Evolutionary conservation across 1,284 basidiomycete genomes (phyloP), one percentile per base, ranked within the genome.

Genomic region (Ceratobasidium papillatum): DNA sequence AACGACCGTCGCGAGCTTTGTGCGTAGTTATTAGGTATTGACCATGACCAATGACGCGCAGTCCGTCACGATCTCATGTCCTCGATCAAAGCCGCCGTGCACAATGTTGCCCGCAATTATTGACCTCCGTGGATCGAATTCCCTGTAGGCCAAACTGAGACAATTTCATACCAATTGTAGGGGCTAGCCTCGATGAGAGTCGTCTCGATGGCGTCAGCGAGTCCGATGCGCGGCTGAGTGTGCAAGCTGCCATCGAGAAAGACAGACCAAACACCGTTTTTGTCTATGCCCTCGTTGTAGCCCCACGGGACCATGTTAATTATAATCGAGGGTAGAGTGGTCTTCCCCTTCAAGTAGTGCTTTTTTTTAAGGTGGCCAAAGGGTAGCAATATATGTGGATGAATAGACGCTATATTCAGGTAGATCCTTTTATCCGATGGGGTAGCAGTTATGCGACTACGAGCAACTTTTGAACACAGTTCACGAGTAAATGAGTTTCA

Each of bases 111-210:
- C 14, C 2, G 12, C 4, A 4, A 14, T 30, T 38, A 38, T 59
- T 34, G 12, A 30, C n/a, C n/a, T 43, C 59, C 59, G 59, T 62
- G n/a, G 38, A 62, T 62, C 59, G 59, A 41, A 8, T 34, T 12
- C 47, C 19, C 22, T 49, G 19, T 49, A n/a, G 22, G 17, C 19
- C 47, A n/a, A n/a, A 49, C 11, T 7, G 5, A 49, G 7, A 19
- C 19, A n/a, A 49, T n/a, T n/a, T 14, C 17, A n/a, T 49, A 43
- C 41, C n/a, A n/a, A n/a, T n/a, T n/a, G n/a, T 43, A 43, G 41
- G 41, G 8, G 41, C 41, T 43, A 43, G 41, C 17, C 47, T 11
- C 47, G 47, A 49, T 49, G 47, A 14, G 19, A 49, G 47, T n/a
- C 14, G 25, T 9, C 27, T 30, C 25, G 51, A 34, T 34, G 54